Percentiles rank a stretch among this genome's conserved stretches.
Evolutionary conservation across 1,284 basidiomycete species (phyloP).

Genomic region (Cerioporus squamosus): DNA sequence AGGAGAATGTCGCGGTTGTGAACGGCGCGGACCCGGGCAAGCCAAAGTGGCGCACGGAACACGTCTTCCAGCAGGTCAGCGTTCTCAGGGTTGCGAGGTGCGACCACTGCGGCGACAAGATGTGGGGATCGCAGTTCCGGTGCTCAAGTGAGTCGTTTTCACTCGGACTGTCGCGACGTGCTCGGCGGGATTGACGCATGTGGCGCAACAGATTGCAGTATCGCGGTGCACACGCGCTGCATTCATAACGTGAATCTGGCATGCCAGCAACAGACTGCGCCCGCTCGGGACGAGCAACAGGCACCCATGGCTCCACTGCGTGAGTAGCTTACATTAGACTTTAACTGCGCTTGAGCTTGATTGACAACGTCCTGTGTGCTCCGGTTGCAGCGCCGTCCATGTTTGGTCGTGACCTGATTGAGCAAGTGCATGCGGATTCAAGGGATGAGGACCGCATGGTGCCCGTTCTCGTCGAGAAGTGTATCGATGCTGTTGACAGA

Average conservation of each 20-base stretch:
- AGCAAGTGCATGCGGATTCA: conserved; percentile 82
- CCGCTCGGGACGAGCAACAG: conserved; percentile 34
- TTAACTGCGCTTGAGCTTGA: background rate
- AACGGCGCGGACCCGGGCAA: conserved; percentile 33
- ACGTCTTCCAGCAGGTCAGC: conserved; percentile 90
- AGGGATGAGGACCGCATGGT: conserved; percentile 65
- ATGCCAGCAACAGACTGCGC: conserved; percentile 55
- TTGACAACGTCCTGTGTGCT: background rate
- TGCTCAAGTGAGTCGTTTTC: conserved; percentile 73
- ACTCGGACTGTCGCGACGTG: background rate
- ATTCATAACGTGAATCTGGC: conserved; percentile 58
- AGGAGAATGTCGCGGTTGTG: conserved; percentile 27
- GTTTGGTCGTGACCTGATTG: conserved; percentile 87
- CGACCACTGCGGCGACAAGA: conserved; percentile 96
- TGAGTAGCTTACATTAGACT: conserved; percentile 40
- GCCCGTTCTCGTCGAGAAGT: conserved; percentile 94
- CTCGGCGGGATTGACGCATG: conserved; percentile 2
- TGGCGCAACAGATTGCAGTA: conserved; percentile 59
- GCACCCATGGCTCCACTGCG: conserved; percentile 48
- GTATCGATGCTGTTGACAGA: conserved; percentile 89
- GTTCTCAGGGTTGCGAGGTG: conserved; percentile 90
- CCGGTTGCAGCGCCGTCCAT: conserved; percentile 72
- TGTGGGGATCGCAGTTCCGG: conserved; percentile 95
- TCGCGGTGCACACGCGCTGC: conserved; percentile 79
- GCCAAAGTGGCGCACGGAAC: conserved; percentile 51